Conservation (phyloP, 306 rosid species). For the Acacia confusa region DNA sequence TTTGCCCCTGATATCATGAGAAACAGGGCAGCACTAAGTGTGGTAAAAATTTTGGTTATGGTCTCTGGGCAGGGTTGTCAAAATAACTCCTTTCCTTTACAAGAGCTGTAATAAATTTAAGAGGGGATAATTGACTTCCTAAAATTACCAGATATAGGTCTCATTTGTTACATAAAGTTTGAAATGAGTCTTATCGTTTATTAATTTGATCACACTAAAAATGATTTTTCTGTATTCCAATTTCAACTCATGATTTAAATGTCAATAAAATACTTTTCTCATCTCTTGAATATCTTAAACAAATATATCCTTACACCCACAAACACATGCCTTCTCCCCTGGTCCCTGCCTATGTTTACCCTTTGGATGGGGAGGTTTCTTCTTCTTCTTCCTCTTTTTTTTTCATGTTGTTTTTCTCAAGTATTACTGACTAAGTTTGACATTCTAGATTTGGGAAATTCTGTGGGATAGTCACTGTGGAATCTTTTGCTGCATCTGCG, state of each 20-base stretch:
- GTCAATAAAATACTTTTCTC: neutral
- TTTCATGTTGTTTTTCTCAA: neutral
- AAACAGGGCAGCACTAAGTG: neutral
- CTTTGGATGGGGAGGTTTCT: constrained; percentile 1
- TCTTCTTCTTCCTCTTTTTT: constrained; percentile 18
- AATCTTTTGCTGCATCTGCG: no score
- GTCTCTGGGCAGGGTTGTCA: neutral
- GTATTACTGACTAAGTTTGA: no score
- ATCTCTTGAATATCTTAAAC: neutral
- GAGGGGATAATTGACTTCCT: neutral
- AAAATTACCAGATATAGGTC: neutral
- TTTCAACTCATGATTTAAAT: neutral
- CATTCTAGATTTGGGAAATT: no score
- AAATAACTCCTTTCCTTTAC: neutral
- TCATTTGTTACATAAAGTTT: neutral
- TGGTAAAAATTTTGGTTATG: neutral
- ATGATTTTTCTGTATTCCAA: neutral
- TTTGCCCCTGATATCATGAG: neutral
- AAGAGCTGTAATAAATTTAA: neutral
- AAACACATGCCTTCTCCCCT: neutral
- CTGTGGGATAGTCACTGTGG: no score
- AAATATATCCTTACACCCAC: neutral
- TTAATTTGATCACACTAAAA: neutral
- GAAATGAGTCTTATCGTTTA: neutral
- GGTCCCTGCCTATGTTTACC: neutral